Conservation (phyloP, 164 flowering plant genomes). For the Amborella trichopoda region DNA sequence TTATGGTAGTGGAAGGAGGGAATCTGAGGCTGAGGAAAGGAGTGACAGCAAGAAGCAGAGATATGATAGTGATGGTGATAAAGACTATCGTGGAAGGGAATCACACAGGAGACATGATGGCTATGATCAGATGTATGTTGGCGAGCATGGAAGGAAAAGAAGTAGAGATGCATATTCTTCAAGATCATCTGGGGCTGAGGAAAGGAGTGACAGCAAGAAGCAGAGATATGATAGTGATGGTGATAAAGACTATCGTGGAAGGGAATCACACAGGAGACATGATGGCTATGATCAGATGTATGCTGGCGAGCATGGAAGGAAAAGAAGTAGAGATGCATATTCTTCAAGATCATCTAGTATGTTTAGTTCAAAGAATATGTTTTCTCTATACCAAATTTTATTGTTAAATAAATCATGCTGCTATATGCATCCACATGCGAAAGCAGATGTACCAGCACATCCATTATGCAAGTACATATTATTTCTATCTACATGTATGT, state of each 20-base stretch:
- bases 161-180: slow-evolving; percentile 32
- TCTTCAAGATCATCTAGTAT: slow-evolving; percentile 19
- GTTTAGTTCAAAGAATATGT: too few species aligned
- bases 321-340: slow-evolving; percentile 35
- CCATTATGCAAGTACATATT: too few species aligned
- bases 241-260: slow-evolving; percentile 16
- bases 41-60: slow-evolving; percentile 21
- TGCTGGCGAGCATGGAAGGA: slow-evolving; percentile 30
- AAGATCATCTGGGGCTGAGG: slow-evolving; percentile 23
- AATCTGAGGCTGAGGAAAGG: slow-evolving; percentile 20
- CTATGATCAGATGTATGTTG: slow-evolving; percentile 18
- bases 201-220: slow-evolving; percentile 25
- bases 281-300: slow-evolving; percentile 21
- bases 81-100: slow-evolving; percentile 23
- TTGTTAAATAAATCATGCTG: too few species aligned
- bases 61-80: slow-evolving; percentile 19
- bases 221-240: slow-evolving; percentile 14
- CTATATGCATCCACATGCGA: too few species aligned
- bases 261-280: slow-evolving; percentile 25
- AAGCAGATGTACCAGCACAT: too few species aligned
- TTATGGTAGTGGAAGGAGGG: slow-evolving; percentile 26
- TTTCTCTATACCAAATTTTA: too few species aligned
- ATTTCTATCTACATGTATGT: too few species aligned
- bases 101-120: slow-evolving; percentile 17
- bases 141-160: slow-evolving; percentile 36